Base-by-base conservation (phyloP, 441 rosid species). In the Populus tomentosa region DNA sequence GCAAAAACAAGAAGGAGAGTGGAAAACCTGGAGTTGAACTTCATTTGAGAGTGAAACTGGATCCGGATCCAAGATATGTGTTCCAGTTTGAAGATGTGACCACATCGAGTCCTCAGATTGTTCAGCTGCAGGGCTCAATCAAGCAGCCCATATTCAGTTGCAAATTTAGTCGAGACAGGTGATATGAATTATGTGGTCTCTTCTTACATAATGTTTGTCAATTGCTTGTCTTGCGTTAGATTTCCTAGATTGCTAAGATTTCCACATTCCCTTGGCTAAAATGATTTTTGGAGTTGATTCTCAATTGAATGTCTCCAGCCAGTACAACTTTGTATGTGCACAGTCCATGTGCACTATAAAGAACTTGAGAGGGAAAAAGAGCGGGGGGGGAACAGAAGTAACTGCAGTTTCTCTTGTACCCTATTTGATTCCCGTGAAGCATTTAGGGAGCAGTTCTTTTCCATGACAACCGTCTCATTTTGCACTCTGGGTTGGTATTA, bases 81-180 rank as follows among this genome's bases (percentile, higher is more conserved):
- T 95, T 95, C 84, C 97, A 95, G 88, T 93, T 95, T 64, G 98
- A 93, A 81, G 98, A 95, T 79, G 86, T 86, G 66, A 93, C 96
- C 71, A 87, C 85, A 74, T 79, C 85, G 79, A 95, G 99, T 79
- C 98, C 99, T 81, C 98, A 93, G 87, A 90, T 95, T 67, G 97
- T 90, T 82, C 99, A 95, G 87, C 96, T 92, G 79, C 97, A 88
- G 79, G 94, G 98, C 80, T 90, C 98, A 38, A 87, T 88, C 78
- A 93, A 85, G 89, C 98, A 93, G 75, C 96, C 97, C 63, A 93
- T 95, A 86, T 93, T 95, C 81, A 93, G 98, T 71, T 95, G 98
- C 92, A 87, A 93, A 76, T 95, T 95, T 82, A 92, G 90, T 80
- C 90, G 89, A 79, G 98, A 95, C 86, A 95, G 97, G 98, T 94